A percentile compares a stretch with the other conserved stretches of the same genome.
Evolutionary conservation across 495 filamentous ascomycete genomes (phyloP).

Genomic region (Letharia lupina): DNA sequence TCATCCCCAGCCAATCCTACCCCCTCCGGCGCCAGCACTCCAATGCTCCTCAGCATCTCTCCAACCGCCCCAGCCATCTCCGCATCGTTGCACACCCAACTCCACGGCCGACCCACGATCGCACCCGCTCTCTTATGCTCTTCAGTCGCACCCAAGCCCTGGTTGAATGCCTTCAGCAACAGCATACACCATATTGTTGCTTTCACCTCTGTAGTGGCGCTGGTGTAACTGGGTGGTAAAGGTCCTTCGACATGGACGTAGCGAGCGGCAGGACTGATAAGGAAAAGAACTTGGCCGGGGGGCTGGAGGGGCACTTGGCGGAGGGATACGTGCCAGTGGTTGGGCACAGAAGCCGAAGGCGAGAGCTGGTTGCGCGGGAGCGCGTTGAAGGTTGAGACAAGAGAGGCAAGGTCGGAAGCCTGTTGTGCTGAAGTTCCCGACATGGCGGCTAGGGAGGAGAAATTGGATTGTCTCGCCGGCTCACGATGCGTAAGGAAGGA

Average conservation of each 20-base stretch:
- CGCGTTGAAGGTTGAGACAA: constrained; percentile 18
- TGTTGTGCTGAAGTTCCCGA: not conserved
- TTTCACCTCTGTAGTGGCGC: constrained; percentile 4
- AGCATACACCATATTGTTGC: not conserved
- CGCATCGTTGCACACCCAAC: constrained; percentile 16
- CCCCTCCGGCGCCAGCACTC: constrained; percentile 7
- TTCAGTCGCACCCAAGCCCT: not conserved
- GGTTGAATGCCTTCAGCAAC: constrained; percentile 14
- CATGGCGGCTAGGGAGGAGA: not conserved
- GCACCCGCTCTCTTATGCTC: not conserved
- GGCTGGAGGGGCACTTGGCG: constrained; percentile 19
- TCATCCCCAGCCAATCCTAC: constrained; percentile 10
- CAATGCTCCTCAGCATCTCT: constrained; percentile 8
- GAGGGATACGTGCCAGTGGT: constrained; percentile 21
- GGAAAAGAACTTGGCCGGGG: constrained; percentile 19
- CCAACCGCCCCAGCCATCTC: constrained; percentile 15
- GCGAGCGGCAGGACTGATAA: constrained; percentile 13
- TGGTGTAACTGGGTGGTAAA: not conserved
- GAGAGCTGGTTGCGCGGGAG: constrained; percentile 10
- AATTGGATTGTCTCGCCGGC: not conserved
- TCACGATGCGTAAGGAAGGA: not conserved
- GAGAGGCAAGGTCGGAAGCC: constrained; percentile 1
- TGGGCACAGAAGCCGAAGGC: constrained; percentile 16
- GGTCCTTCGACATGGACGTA: constrained; percentile 22
- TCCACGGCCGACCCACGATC: constrained; percentile 13